Evolutionary conservation across 2,329 filamentous ascomycete genomes (phyloP).

Genomic region (Pseudogymnoascus sp.): DNA sequence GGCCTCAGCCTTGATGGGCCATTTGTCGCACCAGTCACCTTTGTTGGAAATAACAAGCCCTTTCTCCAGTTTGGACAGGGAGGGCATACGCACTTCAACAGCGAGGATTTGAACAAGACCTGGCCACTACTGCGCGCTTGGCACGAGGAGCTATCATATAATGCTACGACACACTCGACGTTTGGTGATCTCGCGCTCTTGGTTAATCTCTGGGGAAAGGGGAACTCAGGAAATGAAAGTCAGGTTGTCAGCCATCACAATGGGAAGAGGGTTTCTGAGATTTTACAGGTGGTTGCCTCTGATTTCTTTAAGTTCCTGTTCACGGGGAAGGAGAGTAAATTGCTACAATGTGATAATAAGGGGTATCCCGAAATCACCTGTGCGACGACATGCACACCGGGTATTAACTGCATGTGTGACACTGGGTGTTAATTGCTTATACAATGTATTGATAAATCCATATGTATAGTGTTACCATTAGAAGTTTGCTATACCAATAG

Average conservation of each 20-base stretch:
- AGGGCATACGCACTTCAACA: neutral
- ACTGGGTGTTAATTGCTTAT: too few species aligned
- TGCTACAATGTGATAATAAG: constrained; percentile 13
- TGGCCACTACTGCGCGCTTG: constrained; percentile 24
- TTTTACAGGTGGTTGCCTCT: constrained; percentile 25
- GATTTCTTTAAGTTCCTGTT: constrained; percentile 28
- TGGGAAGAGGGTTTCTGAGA: constrained; percentile 23
- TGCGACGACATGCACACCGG: neutral
- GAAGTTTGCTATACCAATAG: too few species aligned
- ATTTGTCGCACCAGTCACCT: constrained; percentile 19
- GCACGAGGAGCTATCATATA: constrained; percentile 27
- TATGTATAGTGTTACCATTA: neutral
- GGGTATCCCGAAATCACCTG: constrained; percentile 21
- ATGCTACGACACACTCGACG: constrained; percentile 26
- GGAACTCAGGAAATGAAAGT: constrained; percentile 16
- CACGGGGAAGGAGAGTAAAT: constrained; percentile 12
- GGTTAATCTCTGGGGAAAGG: constrained; percentile 21
- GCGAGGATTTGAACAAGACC: constrained; percentile 22
- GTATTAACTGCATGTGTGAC: neutral
- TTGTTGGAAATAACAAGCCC: neutral
- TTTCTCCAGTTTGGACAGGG: neutral
- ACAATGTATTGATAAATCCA: neutral
- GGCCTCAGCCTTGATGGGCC: constrained; percentile 33
- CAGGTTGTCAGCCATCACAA: constrained; percentile 24
- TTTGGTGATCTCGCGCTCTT: constrained; percentile 28